Base-by-base conservation (phyloP, 75 land plant species). In the Sequoiadendron giganteum region DNA sequence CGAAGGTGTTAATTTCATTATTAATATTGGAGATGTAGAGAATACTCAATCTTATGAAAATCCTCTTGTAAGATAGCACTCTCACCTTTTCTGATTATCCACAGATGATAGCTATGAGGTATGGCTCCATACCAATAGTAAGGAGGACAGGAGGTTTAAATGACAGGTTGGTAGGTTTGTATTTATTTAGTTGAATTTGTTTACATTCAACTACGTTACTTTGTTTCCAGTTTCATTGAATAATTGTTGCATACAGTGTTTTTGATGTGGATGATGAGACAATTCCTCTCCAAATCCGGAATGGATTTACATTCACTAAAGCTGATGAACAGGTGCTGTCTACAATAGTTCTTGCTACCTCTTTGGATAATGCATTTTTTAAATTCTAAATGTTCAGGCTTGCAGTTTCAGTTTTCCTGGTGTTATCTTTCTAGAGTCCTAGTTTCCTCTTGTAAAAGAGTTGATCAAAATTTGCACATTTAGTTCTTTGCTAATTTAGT, bases 41-140 rank as follows among this genome's bases (percentile, higher is more conserved):
- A 32, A 75, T 75, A 0, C 38, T 16, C 77, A 75, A 75, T 30
- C 77, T 75, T 10, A 2, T 75, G 38, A 13, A 34, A 75, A 75
- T 34, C 77, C 77, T 34, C 34, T 34, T 75, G 77, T 75, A 34
- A 75, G 16, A 75, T 75, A 34, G 34, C 32, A 75, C 34, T 25
- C 52, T 82, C 32, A 28, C n/a, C n/a, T 10, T 28, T 82, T 82
- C 34, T 82, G 84, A 25, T 82, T 84, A 19, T 91, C 13, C 89
- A 61, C 95, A 98, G 99, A 98, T 98, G 99, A 98, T 98, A 86
- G 96, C 99, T 14, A 97, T 98, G 99, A 92, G 99, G 90, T 98
- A 98, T 86, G 99, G 99, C 52, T 90, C 99, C 55, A 92, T 98
- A 18, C 99, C 99, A 10, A 93, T 98, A 88, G 99, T 87, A 54